Base-by-base conservation (phyloP, 106 monocot genomes). In the Allium fistulosum region DNA sequence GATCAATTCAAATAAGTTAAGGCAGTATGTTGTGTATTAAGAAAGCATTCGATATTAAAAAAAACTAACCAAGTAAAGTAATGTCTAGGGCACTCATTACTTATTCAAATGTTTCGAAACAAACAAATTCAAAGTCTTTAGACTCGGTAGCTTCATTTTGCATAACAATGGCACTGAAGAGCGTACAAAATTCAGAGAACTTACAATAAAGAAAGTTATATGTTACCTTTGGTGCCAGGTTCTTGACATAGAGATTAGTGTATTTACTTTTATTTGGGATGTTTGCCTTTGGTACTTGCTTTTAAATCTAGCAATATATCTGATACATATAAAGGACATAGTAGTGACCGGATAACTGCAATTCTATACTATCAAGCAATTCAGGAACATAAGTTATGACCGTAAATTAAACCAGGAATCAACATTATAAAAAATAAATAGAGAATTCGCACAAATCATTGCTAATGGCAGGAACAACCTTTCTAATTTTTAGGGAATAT, bases 241-340 rank as follows among this genome's bases (percentile, higher is more conserved):
- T 92, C 77, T 84, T 91, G 46, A 92, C 65, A 69, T 85, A 87
- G 11, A 92, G 77, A 62, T 84, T 92, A 11, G 63, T 68, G 59
- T 13, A 59, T 17, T 61, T 77, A 10, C 53, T 59, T 71, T 53
- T 69, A 14, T 69, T n/a, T 7, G 63, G n/a, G 11, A 26, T n/a
- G 52, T 49, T 62, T 72, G 47, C 71, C 88, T 74, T 66, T 71
- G 59, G 27, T 45, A 73, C 73, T 77, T 92, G 56, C 62, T 82
- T 6, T 84, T 55, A 62, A 91, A 91, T 28, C 86, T 84, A 2
- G 82, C 59, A 48, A 91, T 87, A 73, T 80, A 87, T 14, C 84
- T 91, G 71, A 71, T 10, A 70, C n/a, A 53, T 26, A 14, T 58
- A 52, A 13, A 57, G n/a, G 62, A 17, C 18, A 75, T 69, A 59